Conservation (phyloP, 768 basidiomycete genomes). For the Dacryopinax primogenitus region DNA sequence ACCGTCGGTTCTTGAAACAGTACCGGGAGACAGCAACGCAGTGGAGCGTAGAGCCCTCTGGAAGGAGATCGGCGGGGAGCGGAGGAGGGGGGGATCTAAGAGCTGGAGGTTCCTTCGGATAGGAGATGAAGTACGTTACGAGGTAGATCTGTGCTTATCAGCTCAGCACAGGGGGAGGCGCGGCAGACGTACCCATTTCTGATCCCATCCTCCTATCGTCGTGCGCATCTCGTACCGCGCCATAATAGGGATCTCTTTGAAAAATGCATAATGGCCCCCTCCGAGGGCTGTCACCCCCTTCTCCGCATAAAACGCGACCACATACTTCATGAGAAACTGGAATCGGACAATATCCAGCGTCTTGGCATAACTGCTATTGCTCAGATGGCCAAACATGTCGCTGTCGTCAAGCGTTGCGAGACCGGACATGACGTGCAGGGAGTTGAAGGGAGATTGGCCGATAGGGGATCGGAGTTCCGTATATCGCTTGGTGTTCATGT, state of each 20-base stretch:
- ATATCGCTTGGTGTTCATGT: background rate
- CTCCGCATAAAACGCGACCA: background rate
- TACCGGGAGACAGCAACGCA: background rate
- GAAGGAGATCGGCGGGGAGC: background rate
- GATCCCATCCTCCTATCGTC: background rate
- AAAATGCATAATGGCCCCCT: background rate
- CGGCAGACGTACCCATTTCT: background rate
- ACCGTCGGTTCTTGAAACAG: background rate
- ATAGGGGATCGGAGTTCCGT: slow-evolving; percentile 11
- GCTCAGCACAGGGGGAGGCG: background rate
- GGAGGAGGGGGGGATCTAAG: background rate
- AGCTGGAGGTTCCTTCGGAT: background rate
- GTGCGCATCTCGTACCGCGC: background rate
- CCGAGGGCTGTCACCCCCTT: background rate
- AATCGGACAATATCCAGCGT: slow-evolving; percentile 15
- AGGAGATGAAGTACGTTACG: background rate
- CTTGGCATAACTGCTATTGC: slow-evolving; percentile 9
- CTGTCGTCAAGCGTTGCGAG: slow-evolving; percentile 9
- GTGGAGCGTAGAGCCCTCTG: background rate
- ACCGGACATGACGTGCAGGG: background rate
- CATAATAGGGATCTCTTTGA: background rate
- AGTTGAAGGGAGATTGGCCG: background rate
- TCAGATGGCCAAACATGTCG: slow-evolving; percentile 15
- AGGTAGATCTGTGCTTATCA: background rate
- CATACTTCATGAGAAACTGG: slow-evolving; percentile 10